These are phyloP conservation scores for Medicago lupulina DNA, from an alignment of 306 rosid species.

Conservation along the genomic window DNA sequence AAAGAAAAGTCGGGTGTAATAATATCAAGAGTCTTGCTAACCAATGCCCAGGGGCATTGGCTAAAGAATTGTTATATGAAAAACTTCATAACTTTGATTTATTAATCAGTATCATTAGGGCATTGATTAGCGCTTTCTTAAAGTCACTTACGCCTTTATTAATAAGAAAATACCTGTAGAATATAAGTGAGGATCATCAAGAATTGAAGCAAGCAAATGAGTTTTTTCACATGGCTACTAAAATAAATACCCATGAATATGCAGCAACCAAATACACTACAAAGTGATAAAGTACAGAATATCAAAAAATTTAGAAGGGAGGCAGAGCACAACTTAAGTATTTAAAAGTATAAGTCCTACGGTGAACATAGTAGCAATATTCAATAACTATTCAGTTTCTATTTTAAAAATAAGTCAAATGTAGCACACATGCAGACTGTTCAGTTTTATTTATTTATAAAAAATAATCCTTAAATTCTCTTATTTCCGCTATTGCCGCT, in stretches of 20 bases:
- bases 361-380: background rate
- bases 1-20: conserved; percentile 20
- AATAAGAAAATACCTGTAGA: conserved; percentile 31
- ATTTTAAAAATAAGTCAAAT: background rate
- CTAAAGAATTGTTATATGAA: background rate
- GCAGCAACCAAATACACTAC: conserved; percentile 33
- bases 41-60: background rate
- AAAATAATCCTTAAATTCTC: background rate
- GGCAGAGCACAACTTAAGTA: background rate
- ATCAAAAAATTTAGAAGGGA: background rate
- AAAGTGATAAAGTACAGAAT: conserved; percentile 19
- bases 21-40: conserved; percentile 9
- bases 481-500: background rate
- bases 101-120: background rate
- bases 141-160: conserved; percentile 6
- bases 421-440: background rate
- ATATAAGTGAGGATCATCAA: conserved; percentile 38
- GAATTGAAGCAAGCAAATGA: conserved; percentile 2
- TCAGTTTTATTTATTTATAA: background rate
- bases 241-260: conserved; percentile 30
- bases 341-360: background rate
- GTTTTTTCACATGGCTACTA: conserved; percentile 10
- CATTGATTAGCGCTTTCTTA: background rate
- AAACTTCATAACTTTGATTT: background rate
- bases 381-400: background rate